phyloP scores from a whole-genome alignment of 805 yeast genomes.

The Soucietia sequanensis region DNA sequence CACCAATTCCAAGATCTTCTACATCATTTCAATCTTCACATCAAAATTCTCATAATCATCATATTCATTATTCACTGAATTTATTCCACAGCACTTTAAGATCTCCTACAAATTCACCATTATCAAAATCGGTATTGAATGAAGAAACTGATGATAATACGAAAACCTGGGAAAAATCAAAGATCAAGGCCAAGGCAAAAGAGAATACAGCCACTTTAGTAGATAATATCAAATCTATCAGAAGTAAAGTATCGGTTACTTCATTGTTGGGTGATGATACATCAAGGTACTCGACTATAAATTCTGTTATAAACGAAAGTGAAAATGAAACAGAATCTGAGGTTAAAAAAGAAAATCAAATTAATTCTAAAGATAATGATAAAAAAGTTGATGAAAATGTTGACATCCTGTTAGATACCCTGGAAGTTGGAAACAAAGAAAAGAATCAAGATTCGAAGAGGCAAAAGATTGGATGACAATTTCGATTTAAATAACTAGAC shows the following conservation, averaged over 20 bases:
- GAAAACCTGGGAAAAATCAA: background rate
- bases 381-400: background rate
- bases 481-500: no score
- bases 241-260: slow-evolving; percentile 21
- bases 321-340: slow-evolving; percentile 7
- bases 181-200: background rate
- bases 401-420: no score
- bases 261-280: slow-evolving; percentile 19
- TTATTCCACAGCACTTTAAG: slow-evolving; percentile 4
- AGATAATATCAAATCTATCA: background rate
- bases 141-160: slow-evolving; percentile 1
- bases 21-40: slow-evolving; percentile 4
- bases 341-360: slow-evolving; percentile 2
- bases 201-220: no score
- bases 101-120: slow-evolving; percentile 17
- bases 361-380: background rate
- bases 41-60: slow-evolving; percentile 4
- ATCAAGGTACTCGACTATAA: slow-evolving; percentile 6
- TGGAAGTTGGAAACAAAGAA: background rate
- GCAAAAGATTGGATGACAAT: slow-evolving; percentile 1
- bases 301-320: slow-evolving; percentile 10
- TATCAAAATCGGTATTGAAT: slow-evolving; percentile 7
- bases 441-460: background rate
- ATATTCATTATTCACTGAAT: slow-evolving; percentile 11
- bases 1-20: slow-evolving; percentile 6